A percentile compares a stretch with the other conserved stretches of the same genome.
phyloP scores from a whole-genome alignment of 495 filamentous ascomycete genomes.

The Podospora fimiseda region DNA sequence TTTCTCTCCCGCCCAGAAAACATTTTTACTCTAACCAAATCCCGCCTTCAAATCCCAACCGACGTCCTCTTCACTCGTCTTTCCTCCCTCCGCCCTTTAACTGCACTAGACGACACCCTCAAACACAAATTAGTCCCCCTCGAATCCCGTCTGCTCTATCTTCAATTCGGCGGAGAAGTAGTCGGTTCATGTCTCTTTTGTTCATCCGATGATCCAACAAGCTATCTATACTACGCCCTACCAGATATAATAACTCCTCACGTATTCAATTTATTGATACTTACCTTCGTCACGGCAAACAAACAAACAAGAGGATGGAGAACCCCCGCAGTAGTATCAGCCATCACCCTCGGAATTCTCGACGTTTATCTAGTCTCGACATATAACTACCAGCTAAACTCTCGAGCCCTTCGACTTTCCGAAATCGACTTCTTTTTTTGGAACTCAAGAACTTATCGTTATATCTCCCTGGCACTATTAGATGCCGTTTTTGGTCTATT shows the following conservation, averaged over 20 bases:
- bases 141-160: slow-evolving; percentile 71
- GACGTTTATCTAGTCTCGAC: slow-evolving; percentile 56
- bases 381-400: slow-evolving; percentile 58
- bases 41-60: slow-evolving; percentile 74
- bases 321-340: slow-evolving; percentile 56
- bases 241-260: slow-evolving; percentile 71
- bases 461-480: slow-evolving; percentile 50
- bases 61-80: slow-evolving; percentile 85
- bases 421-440: slow-evolving; percentile 66
- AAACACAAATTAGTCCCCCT: slow-evolving; percentile 59
- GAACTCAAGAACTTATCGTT: slow-evolving; percentile 54
- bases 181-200: slow-evolving; percentile 76
- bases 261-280: slow-evolving; percentile 61
- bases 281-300: slow-evolving; percentile 59
- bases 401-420: slow-evolving; percentile 46
- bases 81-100: slow-evolving; percentile 56
- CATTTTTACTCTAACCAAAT: slow-evolving; percentile 70
- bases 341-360: slow-evolving; percentile 48
- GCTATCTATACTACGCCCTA: slow-evolving; percentile 75
- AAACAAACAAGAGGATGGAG: slow-evolving; percentile 61
- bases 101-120: slow-evolving; percentile 55
- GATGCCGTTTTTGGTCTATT: slow-evolving; percentile 55
- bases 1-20: slow-evolving; percentile 71
- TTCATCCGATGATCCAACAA: slow-evolving; percentile 59
- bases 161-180: slow-evolving; percentile 69